These are phyloP conservation scores for Coprinellus micaceus DNA, from an alignment of 768 basidiomycete species.

Conservation along the genomic window DNA sequence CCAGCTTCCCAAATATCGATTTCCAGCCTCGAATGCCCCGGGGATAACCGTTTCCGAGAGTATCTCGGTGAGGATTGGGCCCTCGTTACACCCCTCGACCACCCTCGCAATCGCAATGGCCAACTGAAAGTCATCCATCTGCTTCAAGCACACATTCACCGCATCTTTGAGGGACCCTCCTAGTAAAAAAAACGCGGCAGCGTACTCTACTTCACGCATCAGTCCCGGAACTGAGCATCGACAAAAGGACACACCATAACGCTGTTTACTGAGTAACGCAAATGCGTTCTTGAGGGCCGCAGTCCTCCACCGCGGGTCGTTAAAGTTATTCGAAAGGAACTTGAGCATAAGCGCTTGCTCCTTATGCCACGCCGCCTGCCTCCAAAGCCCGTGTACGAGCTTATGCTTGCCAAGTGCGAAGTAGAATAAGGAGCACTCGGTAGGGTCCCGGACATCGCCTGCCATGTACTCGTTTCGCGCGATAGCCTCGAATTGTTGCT, in stretches of 20 bases:
- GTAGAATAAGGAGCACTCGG: slow-evolving; percentile 85
- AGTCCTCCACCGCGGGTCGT: slow-evolving; percentile 77
- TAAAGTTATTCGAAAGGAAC: slow-evolving; percentile 89
- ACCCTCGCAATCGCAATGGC: slow-evolving; percentile 84
- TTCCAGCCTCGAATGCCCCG: slow-evolving; percentile 79
- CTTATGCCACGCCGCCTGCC: slow-evolving; percentile 90
- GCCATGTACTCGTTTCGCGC: slow-evolving; percentile 93
- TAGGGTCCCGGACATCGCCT: slow-evolving; percentile 84
- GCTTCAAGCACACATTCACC: slow-evolving; percentile 83
- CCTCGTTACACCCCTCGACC: slow-evolving; percentile 78
- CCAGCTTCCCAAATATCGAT: slow-evolving; percentile 94
- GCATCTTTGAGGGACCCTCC: slow-evolving; percentile 88
- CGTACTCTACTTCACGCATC: slow-evolving; percentile 64
- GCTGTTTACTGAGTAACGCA: slow-evolving; percentile 83
- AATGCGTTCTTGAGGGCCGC: slow-evolving; percentile 97
- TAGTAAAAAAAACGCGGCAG: slow-evolving; percentile 96
- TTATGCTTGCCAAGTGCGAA: slow-evolving; percentile 92
- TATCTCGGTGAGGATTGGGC: slow-evolving; percentile 69
- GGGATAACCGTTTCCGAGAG: slow-evolving; percentile 77
- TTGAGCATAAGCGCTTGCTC: slow-evolving; percentile 89
- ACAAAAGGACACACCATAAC: slow-evolving; percentile 65
- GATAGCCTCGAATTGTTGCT: slow-evolving; percentile 76
- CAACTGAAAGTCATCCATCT: slow-evolving; percentile 86
- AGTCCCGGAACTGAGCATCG: slow-evolving; percentile 1
- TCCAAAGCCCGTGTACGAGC: slow-evolving; percentile 92